These are phyloP conservation scores for Sarcomyxa edulis DNA, from an alignment of 768 basidiomycete species.

Conservation along the genomic window DNA sequence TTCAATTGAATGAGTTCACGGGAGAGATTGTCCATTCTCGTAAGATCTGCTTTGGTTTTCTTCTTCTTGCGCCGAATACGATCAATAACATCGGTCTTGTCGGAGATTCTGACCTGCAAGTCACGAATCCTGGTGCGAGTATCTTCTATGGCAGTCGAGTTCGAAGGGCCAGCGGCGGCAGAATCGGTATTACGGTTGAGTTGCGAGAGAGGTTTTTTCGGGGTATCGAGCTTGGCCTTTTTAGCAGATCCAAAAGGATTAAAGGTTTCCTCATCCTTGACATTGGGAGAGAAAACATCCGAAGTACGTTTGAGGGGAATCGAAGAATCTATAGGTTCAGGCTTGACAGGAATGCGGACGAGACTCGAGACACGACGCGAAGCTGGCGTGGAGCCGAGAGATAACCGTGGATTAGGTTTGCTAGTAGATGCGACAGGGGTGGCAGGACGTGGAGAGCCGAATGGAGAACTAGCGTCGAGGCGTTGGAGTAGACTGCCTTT, in stretches of 20 bases:
- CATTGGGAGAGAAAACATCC: slow-evolving; percentile 17
- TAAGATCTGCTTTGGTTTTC: slow-evolving; percentile 16
- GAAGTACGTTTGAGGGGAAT: slow-evolving; percentile 33
- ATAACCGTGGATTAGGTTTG: background rate
- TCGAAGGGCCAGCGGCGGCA: background rate
- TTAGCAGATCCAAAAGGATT: slow-evolving; percentile 3
- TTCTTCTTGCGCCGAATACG: slow-evolving; percentile 9
- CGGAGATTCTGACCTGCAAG: slow-evolving; percentile 8
- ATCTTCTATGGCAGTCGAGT: slow-evolving; percentile 2
- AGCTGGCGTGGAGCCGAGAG: slow-evolving; percentile 2
- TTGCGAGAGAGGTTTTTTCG: slow-evolving; percentile 19
- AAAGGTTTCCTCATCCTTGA: slow-evolving; percentile 2
- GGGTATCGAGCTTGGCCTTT: slow-evolving; percentile 19
- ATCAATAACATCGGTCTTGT: slow-evolving; percentile 6
- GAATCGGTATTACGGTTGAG: slow-evolving; percentile 14
- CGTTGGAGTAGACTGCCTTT: background rate
- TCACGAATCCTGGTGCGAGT: slow-evolving; percentile 7
- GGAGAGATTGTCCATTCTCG: slow-evolving; percentile 7
- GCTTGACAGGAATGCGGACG: slow-evolving; percentile 15
- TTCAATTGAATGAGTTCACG: slow-evolving; percentile 11
- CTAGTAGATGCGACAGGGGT: background rate
- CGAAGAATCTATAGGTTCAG: slow-evolving; percentile 21
- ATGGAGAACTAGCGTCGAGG: background rate
- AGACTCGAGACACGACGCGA: background rate
- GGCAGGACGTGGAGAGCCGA: background rate